A percentile compares a stretch with the other conserved stretches of the same genome.
Evolutionary conservation across 2,329 filamentous ascomycete species (phyloP).

Genomic region (Arthrinium puccinioides): DNA sequence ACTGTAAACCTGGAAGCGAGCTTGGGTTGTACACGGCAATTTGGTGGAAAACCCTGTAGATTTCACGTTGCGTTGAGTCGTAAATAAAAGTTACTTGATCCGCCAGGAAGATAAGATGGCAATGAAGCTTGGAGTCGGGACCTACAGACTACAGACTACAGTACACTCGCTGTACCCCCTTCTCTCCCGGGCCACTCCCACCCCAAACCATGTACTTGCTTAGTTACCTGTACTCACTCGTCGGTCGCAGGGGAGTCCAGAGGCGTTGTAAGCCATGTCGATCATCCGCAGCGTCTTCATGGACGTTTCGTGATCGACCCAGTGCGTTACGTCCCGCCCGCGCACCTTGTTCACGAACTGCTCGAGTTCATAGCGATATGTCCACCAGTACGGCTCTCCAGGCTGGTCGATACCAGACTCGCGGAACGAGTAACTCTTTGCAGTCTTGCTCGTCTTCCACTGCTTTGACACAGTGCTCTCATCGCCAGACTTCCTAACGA

Average conservation of each 20-base stretch:
- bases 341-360: slow-evolving; percentile 31
- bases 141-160: too few relatives aligned
- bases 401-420: slow-evolving; percentile 13
- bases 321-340: slow-evolving; percentile 23
- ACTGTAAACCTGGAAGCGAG: too few relatives aligned
- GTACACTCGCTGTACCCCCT: too few relatives aligned
- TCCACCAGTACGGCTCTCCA: slow-evolving; percentile 25
- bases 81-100: too few relatives aligned
- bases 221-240: slow-evolving; percentile 7
- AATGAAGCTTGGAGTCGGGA: too few relatives aligned
- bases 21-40: too few relatives aligned
- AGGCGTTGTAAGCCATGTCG: slow-evolving; percentile 29
- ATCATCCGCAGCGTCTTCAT: slow-evolving; percentile 30
- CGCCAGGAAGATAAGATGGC: too few relatives aligned
- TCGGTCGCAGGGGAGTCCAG: slow-evolving; percentile 24
- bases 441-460: slow-evolving; percentile 13
- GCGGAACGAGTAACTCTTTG: slow-evolving; percentile 16
- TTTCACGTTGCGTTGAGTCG: too few relatives aligned
- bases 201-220: too few relatives aligned
- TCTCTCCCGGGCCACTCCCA: too few relatives aligned
- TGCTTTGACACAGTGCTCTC: slow-evolving; percentile 9
- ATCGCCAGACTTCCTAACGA: slow-evolving; percentile 11
- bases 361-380: slow-evolving; percentile 32
- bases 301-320: slow-evolving; percentile 27
- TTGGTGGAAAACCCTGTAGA: too few relatives aligned